A percentile compares a stretch with the other conserved stretches of the same genome.
Evolutionary conservation across 2,329 filamentous ascomycete genomes (phyloP).

Genomic region (Hymenotorrendiella dingleyae): DNA sequence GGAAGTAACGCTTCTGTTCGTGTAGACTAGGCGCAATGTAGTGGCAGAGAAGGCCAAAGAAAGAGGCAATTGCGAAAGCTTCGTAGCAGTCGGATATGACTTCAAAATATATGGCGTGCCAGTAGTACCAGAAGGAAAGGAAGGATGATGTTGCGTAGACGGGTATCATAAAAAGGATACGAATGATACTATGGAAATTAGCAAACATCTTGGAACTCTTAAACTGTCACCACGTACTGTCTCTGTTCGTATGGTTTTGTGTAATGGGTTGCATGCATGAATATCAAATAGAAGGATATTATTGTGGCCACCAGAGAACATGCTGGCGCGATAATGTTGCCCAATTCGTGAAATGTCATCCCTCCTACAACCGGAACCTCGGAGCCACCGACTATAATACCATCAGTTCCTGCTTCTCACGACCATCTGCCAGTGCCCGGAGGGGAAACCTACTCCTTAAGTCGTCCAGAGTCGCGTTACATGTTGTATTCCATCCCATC

Average conservation of each 20-base stretch:
- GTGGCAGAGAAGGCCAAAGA: conserved; percentile 77
- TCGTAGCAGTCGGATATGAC: conserved; percentile 82
- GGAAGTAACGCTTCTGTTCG: conserved; percentile 76
- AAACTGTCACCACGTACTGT: conserved; percentile 36
- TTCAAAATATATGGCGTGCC: conserved; percentile 73
- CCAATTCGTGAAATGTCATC: conserved; percentile 50
- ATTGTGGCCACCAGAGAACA: conserved; percentile 45
- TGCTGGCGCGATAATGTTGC: conserved; percentile 44
- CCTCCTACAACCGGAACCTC: conserved; percentile 42
- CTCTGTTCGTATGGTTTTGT: conserved; percentile 55
- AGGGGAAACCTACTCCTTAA: conserved; percentile 28
- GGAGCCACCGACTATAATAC: conserved; percentile 28
- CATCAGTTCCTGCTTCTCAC: conserved; percentile 14
- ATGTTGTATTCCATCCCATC: conserved; percentile 25
- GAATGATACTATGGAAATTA: conserved; percentile 59
- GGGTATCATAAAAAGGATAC: conserved; percentile 83
- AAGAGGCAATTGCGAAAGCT: conserved; percentile 80
- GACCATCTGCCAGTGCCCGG: not conserved
- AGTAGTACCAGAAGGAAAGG: conserved; percentile 68
- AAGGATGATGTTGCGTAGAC: conserved; percentile 72
- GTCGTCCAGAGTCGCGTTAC: conserved; percentile 33
- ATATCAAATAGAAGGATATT: conserved; percentile 51
- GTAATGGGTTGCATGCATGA: conserved; percentile 54
- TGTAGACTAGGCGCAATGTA: conserved; percentile 75
- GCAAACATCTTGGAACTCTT: not conserved